These are phyloP conservation scores for Aureobasidium sp. DNA, from an alignment of 2,329 filamentous ascomycete genomes.

Conservation along the genomic window DNA sequence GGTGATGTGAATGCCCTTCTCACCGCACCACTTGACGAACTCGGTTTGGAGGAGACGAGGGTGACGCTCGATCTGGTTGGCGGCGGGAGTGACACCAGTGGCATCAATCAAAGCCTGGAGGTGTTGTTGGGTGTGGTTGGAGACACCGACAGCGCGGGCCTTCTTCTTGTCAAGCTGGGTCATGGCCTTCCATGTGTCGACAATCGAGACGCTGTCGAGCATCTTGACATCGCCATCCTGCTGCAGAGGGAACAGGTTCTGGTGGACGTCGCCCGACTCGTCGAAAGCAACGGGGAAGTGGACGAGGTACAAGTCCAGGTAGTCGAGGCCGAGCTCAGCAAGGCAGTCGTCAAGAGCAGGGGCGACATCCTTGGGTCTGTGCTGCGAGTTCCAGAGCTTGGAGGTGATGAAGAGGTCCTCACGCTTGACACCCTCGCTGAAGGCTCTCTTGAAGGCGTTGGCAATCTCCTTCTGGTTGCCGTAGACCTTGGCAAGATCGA, in stretches of 20 bases:
- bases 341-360: slow-evolving; percentile 56
- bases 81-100: slow-evolving; percentile 58
- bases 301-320: slow-evolving; percentile 65
- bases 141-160: slow-evolving; percentile 55
- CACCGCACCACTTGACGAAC: slow-evolving; percentile 61
- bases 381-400: slow-evolving; percentile 76
- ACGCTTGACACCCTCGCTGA: slow-evolving; percentile 58
- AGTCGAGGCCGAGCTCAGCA: slow-evolving; percentile 54
- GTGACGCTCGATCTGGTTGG: slow-evolving; percentile 79
- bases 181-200: slow-evolving; percentile 68
- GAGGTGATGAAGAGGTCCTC: slow-evolving; percentile 69
- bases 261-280: slow-evolving; percentile 8
- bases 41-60: slow-evolving; percentile 49
- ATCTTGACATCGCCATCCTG: slow-evolving; percentile 57
- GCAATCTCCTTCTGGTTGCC: slow-evolving; percentile 72
- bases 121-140: slow-evolving; percentile 77
- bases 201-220: slow-evolving; percentile 67
- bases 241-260: slow-evolving; percentile 56
- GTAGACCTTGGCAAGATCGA: slow-evolving; percentile 65
- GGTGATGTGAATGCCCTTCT: slow-evolving; percentile 67
- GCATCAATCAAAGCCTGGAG: slow-evolving; percentile 65
- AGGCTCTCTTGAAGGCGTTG: slow-evolving; percentile 64
- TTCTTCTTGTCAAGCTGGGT: slow-evolving; percentile 36
- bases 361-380: slow-evolving; percentile 52
- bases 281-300: slow-evolving; percentile 39